A percentile compares a stretch with the other conserved stretches of the same genome.
Conservation (phyloP, 352 stramenopile species). For the Phytopythium helicoides region DNA sequence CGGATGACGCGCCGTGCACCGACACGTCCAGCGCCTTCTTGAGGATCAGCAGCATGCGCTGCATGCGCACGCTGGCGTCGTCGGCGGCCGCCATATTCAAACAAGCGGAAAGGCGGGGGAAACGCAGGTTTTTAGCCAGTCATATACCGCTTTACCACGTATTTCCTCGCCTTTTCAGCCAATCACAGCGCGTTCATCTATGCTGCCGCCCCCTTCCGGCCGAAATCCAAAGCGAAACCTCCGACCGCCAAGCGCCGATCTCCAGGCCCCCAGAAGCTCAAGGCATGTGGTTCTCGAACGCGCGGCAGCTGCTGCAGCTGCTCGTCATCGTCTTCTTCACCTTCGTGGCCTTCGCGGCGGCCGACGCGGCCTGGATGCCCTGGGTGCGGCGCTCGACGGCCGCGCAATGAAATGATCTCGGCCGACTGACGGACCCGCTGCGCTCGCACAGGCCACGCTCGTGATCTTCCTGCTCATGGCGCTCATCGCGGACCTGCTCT, state of each 20-base stretch:
- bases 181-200: no score
- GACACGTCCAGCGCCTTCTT: constrained; percentile 68
- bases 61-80: constrained; percentile 31
- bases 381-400: constrained; percentile 65
- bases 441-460: constrained; percentile 61
- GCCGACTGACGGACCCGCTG: no score
- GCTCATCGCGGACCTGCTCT: constrained; percentile 68
- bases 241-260: background rate
- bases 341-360: constrained; percentile 75
- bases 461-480: constrained; percentile 77
- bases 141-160: no score
- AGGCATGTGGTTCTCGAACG: constrained; percentile 73
- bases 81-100: constrained; percentile 8
- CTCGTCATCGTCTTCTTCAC: constrained; percentile 83
- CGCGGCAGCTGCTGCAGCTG: constrained; percentile 75
- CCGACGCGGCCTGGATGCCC: constrained; percentile 74
- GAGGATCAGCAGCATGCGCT: constrained; percentile 58
- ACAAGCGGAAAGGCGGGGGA: background rate
- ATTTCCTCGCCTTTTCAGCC: no score
- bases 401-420: no score
- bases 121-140: no score
- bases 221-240: constrained; percentile 1
- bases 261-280: no score
- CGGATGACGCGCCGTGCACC: constrained; percentile 40
- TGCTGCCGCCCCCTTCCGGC: no score